These are phyloP conservation scores for Verticillium tricorpus DNA, from an alignment of 2,329 filamentous ascomycete species.

Conservation along the genomic window DNA sequence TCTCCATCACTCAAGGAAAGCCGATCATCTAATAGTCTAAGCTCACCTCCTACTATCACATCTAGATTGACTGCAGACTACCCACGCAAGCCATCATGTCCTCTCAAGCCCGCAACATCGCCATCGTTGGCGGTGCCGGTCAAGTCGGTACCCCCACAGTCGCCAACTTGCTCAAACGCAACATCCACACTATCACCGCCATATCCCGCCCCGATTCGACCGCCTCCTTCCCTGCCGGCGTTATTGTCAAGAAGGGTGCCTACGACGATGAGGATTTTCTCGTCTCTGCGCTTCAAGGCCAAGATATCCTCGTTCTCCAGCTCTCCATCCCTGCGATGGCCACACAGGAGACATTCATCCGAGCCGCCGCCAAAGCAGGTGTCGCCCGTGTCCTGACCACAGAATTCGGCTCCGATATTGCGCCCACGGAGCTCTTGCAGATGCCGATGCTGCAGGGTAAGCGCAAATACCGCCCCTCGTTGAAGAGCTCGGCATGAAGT, in stretches of 20 bases:
- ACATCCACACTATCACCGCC: conserved; percentile 43
- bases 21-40: too few relatives aligned
- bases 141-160: conserved; percentile 30
- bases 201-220: conserved; percentile 40
- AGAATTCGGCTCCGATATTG: conserved; percentile 24
- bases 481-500: conserved; percentile 24
- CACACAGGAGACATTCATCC: conserved; percentile 20
- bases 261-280: conserved; percentile 36
- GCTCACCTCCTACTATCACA: too few relatives aligned
- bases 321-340: conserved; percentile 16
- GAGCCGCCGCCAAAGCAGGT: conserved; percentile 25
- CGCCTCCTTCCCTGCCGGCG: conserved; percentile 31
- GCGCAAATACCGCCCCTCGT: conserved; percentile 17
- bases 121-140: conserved; percentile 28
- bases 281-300: conserved; percentile 20
- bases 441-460: background rate
- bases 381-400: conserved; percentile 24
- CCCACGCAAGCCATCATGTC: background rate
- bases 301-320: conserved; percentile 24
- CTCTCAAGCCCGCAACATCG: conserved; percentile 17
- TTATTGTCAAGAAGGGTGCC: conserved; percentile 34
- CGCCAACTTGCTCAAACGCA: conserved; percentile 33
- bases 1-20: too few relatives aligned
- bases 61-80: too few relatives aligned
- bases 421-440: conserved; percentile 2